Percentiles rank a stretch among this genome's conserved stretches.
Conservation (phyloP, 2,329 filamentous ascomycete species). For the Verticillium tricorpus region DNA sequence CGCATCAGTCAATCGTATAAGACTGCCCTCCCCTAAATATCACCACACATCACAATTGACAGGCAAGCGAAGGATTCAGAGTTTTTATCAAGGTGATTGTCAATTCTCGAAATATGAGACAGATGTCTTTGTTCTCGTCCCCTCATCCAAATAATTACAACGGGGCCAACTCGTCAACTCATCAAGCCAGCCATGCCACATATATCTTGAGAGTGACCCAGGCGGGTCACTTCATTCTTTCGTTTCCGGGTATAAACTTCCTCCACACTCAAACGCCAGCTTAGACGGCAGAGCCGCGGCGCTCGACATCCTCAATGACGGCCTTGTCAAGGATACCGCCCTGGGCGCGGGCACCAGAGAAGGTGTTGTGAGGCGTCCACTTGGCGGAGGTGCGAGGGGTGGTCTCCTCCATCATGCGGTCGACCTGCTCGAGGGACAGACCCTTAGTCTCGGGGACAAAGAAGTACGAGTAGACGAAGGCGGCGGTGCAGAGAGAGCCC, state of each 20-base stretch:
- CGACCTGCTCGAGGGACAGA: constrained; percentile 72
- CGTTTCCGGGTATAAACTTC: background rate
- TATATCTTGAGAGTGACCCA: background rate
- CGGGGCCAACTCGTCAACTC: background rate
- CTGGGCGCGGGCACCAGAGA: constrained; percentile 47
- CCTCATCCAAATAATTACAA: background rate
- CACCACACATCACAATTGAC: background rate
- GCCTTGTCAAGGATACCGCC: constrained; percentile 26
- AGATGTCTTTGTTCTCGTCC: background rate
- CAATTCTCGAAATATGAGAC: background rate
- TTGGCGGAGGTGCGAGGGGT: constrained; percentile 70
- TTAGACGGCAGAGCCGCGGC: constrained; percentile 22
- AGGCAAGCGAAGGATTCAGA: background rate
- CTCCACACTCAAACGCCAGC: background rate
- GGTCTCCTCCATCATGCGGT: constrained; percentile 85
- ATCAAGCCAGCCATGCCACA: background rate
- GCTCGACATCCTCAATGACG: background rate
- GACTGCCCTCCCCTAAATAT: background rate
- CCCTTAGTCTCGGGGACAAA: constrained; percentile 72
- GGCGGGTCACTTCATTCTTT: background rate
- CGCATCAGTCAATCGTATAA: background rate
- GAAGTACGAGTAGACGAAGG: constrained; percentile 66
- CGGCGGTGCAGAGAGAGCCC: constrained; percentile 60
- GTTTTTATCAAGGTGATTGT: background rate
- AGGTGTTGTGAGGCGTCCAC: constrained; percentile 71